Base-by-base conservation (phyloP, 2,329 filamentous ascomycete species). In the Pseudophaeomoniella oleicola region DNA sequence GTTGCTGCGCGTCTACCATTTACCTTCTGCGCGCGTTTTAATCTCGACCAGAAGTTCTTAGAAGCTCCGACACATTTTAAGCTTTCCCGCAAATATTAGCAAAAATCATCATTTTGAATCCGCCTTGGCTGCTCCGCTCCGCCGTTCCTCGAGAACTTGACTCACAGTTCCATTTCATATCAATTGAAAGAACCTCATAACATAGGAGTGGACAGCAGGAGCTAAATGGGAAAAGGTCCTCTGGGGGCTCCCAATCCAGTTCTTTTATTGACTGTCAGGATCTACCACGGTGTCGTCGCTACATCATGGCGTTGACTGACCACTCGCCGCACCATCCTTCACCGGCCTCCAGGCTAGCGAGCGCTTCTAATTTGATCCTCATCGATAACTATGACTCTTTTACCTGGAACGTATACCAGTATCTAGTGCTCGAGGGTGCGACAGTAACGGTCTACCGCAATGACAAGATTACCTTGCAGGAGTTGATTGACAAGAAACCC, bases 341-440 rank as follows among this genome's bases (percentile, higher is more conserved):
- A 44, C 78, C 81, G 36, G 78, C 78, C 18, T 66, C 77, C 36
- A 76, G 78, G 22, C 67, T 94, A 37, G 58, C 79, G 16, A 86
- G 78, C 35, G 90, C 90, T 16, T 82, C 81, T 39, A 96, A 96
- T 59, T 71, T 98, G 40, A 73, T 98, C 44, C 71, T 98, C 44
- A 94, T 98, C 51, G 90, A 98, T 68, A 98, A 98, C 62, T 98
- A 96, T 60, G 90, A 98, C 60, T 96, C 90, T 3, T 98, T 98
- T 59, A 94, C 88, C 40, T 98, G 87, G 85, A 98, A 98, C 54
- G 85, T 98, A 40, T 98, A 96, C 59, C 92, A 98, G 59, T 98
- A 98, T 53, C 75, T 98, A 1, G 81, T 88, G 4, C 76, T 98
- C n/a, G 90, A 96, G 57, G 90, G 90, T 19, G 90, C 92, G 17